Conservation (phyloP, 306 rosid genomes). For the Carpinus fangiana region DNA sequence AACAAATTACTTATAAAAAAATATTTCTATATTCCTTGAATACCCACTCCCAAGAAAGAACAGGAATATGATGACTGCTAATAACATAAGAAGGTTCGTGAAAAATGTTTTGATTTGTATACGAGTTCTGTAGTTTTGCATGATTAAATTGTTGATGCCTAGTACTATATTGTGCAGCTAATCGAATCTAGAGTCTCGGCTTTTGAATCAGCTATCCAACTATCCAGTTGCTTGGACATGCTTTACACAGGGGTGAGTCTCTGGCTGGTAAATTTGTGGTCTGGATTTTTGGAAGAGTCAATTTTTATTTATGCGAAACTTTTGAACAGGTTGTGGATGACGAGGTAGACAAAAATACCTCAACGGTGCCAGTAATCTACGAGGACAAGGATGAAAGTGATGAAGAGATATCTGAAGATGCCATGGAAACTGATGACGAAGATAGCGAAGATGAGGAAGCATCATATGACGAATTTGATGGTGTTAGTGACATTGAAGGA, state of each 20-base stretch:
- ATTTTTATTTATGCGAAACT: slow-evolving; percentile 10
- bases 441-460: slow-evolving; percentile 36
- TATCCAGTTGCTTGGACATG: slow-evolving; percentile 68
- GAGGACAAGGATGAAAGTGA: slow-evolving; percentile 69
- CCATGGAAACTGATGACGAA: slow-evolving; percentile 64
- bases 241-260: slow-evolving; percentile 57
- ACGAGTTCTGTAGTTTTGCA: not conserved
- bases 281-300: not conserved
- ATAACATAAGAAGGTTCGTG: not conserved
- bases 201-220: slow-evolving; percentile 57
- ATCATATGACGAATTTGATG: slow-evolving; percentile 39
- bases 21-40: not conserved
- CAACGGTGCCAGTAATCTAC: slow-evolving; percentile 47
- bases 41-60: not conserved
- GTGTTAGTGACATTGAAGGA: slow-evolving; percentile 48
- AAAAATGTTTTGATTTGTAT: not conserved
- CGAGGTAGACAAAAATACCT: slow-evolving; percentile 43
- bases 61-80: not conserved
- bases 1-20: no score
- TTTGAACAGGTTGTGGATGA: slow-evolving; percentile 52
- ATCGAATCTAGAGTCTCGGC: slow-evolving; percentile 77
- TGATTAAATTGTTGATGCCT: not conserved
- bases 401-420: slow-evolving; percentile 55
- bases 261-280: not conserved
- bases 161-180: slow-evolving; percentile 45